phyloP scores from a whole-genome alignment of 345 rosid genomes.

The Bruguiera gymnorhiza region DNA sequence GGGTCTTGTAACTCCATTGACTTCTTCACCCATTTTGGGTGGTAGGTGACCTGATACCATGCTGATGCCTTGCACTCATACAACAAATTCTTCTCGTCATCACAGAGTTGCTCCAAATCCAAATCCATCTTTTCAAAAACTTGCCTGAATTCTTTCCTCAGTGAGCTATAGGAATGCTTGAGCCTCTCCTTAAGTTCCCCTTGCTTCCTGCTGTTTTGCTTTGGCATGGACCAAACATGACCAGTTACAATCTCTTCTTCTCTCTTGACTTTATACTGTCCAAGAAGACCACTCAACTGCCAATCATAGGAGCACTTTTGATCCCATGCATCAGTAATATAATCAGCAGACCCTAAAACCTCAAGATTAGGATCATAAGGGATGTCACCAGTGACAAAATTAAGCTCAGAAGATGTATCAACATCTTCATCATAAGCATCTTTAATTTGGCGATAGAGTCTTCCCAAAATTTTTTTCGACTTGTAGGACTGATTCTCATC shows the following conservation, averaged over 20 bases:
- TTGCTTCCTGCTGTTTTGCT: constrained; percentile 57
- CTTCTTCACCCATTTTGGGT: constrained; percentile 64
- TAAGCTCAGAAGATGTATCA: constrained; percentile 36
- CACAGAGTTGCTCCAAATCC: constrained; percentile 45
- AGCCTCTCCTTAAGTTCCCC: constrained; percentile 77
- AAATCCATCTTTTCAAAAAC: constrained; percentile 47
- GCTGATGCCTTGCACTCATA: constrained; percentile 88
- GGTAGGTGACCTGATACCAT: constrained; percentile 87
- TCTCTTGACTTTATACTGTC: constrained; percentile 69
- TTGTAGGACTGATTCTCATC: constrained; percentile 63
- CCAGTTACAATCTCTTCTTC: constrained; percentile 96
- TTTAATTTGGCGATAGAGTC: constrained; percentile 59
- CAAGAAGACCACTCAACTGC: constrained; percentile 70
- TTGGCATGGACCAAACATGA: constrained; percentile 93
- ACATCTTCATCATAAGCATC: constrained; percentile 53
- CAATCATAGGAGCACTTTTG: constrained; percentile 69
- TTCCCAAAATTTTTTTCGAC: constrained; percentile 72
- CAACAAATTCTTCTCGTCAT: constrained; percentile 49
- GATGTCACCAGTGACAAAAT: constrained; percentile 36
- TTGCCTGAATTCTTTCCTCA: constrained; percentile 74
- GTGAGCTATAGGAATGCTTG: constrained; percentile 58
- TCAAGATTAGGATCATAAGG: constrained; percentile 64
- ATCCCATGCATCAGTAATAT: constrained; percentile 68
- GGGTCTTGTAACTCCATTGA: constrained; percentile 45
- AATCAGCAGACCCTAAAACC: constrained; percentile 52